Evolutionary conservation across 2,329 filamentous ascomycete species (phyloP), one percentile per base, ranked within the genome.

Genomic region (Phoma herbarum): DNA sequence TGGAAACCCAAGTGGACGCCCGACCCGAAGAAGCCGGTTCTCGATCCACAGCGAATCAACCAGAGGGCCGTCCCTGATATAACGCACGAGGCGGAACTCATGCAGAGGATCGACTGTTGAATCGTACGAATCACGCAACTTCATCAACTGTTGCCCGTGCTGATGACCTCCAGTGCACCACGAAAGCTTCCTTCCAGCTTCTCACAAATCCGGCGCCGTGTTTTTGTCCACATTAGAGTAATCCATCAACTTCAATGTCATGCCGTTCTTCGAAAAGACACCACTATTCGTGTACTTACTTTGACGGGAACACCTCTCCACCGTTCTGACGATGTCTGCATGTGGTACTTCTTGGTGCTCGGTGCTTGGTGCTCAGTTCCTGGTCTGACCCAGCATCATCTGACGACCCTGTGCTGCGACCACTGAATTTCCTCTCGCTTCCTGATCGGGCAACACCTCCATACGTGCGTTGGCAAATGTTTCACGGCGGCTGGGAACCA

Each of bases 391-490:
- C 18, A 41, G 22, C 43, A 47, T 58, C 56, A 48, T 59, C 41
- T 62, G 61, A 60, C 26, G 28, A 45, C 31, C 50, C 29, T 50
- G 46, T 57, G 51, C 43, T 52, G 59, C 39, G 28, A 26, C 28
- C 52, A 45, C 39, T 49, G 12, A 35, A 29, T 16, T 18, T 53
- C 10, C 22, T 52, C 23, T 58, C 28, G 45, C 41, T 46, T 59
- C 50, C 11, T 23, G n/a, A 54, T 45, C 23, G 45, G 45, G 41
- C 26, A 50, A 25, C 49, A 49, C 39, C 28, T 46, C 48, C 48
- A 50, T 11, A 50, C n/a, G 45, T 70, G 65, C 56, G 66, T 52
- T 70, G 67, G 65, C 66, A 69, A 47, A 53, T 64, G 68, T 73
- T 64, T 51, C 69, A 73, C 70, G 9, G 52, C 52, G 25, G 43